Evolutionary conservation across 164 flowering plant species (phyloP), one percentile per base, ranked within the genome.

Genomic region (Piper longum): DNA sequence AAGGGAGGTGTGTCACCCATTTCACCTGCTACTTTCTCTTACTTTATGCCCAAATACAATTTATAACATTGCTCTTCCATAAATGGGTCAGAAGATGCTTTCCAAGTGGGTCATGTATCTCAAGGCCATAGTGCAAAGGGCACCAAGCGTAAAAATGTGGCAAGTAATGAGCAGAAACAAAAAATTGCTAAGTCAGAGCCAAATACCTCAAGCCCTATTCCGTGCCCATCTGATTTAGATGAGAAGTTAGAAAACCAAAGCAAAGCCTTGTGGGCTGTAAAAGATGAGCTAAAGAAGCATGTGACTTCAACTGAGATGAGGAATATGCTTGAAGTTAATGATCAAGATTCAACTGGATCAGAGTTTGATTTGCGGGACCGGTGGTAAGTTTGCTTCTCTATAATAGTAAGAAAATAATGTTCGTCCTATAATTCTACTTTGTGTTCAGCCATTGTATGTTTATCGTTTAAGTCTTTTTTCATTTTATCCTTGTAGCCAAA

Each of bases 241-340:
- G 71, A 70, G 41, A 76, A 74, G 69, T 70, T 84, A 70, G 90
- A 89, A 73, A 76, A 77, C 55, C 99, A 90, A 72, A 76, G 71
- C 40, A 90, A 78, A 72, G 81, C 71, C 56, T 62, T 91, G 9
- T 95, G 99, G 97, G 81, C 80, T 59, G 67, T 91, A 44, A 91
- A 91, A 79, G 97, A 88, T 78, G 81, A 88, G 62, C 83, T 95
- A 26, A 86, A 85, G 68, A 84, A 80, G 70, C 80, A 89, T 75
- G 96, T 91, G n/a, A 76, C 86, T 41, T 71, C 81, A 18, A 60
- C 77, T 41, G 93, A 91, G 78, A 57, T 95, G 77, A 86, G 90
- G 36, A 83, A 82, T 72, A 95, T 91, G 96, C 97, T 95, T 77
- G 95, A 86, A 73, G 79, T 74, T 16, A 91, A 91, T 79, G 78